phyloP scores from a whole-genome alignment of 345 rosid genomes.

The Anastatica hierochuntica region DNA sequence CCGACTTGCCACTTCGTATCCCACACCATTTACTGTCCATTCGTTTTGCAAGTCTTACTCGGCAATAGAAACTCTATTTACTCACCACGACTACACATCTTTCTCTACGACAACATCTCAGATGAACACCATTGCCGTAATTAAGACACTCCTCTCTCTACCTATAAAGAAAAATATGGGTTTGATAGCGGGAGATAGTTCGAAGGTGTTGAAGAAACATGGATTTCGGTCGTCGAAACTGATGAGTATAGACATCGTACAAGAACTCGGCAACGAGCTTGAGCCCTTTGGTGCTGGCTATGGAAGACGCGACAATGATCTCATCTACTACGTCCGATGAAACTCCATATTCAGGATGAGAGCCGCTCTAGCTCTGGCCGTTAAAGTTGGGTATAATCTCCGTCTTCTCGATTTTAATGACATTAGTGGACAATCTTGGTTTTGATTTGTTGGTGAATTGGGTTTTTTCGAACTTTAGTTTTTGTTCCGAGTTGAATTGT shows the following conservation, averaged over 20 bases:
- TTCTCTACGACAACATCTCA: no score
- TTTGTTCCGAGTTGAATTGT: not conserved
- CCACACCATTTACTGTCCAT: no score
- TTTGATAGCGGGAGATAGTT: slow-evolving; percentile 49
- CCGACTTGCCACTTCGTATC: no score
- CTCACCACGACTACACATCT: no score
- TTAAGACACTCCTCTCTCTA: no score
- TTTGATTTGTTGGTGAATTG: not conserved
- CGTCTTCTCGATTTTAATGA: not conserved
- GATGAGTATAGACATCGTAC: slow-evolving; percentile 48
- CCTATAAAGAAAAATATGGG: slow-evolving; percentile 44
- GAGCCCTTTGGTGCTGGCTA: slow-evolving; percentile 62
- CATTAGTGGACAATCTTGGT: not conserved
- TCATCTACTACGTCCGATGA: slow-evolving; percentile 69
- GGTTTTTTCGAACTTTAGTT: not conserved
- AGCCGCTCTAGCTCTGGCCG: slow-evolving; percentile 83
- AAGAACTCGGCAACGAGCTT: slow-evolving; percentile 42
- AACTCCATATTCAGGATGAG: slow-evolving; percentile 83
- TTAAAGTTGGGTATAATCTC: slow-evolving; percentile 58
- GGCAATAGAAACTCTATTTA: no score
- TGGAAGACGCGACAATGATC: slow-evolving; percentile 77
- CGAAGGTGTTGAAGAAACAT: slow-evolving; percentile 47
- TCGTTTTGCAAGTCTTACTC: no score
- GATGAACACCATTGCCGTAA: no score
- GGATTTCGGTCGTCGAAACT: slow-evolving; percentile 80